A percentile compares a stretch with the other conserved stretches of the same genome.
These are phyloP conservation scores for Globisporangium alternatum DNA, from an alignment of 352 stramenopile species.

Conservation along the genomic window DNA sequence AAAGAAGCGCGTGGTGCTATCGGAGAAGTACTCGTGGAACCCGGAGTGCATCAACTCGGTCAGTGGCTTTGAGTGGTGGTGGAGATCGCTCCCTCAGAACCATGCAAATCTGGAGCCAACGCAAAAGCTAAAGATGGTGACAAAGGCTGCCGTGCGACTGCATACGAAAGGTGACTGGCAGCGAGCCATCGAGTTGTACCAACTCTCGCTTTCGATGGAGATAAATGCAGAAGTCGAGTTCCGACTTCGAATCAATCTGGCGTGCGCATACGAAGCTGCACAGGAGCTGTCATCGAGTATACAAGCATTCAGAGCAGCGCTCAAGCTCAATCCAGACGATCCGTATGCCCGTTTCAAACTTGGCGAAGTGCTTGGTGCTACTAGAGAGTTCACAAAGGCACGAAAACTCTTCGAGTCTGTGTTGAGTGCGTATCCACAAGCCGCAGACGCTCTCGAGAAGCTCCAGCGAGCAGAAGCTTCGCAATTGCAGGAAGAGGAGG, in stretches of 20 bases:
- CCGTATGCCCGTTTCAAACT: slow-evolving; percentile 63
- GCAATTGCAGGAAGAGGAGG: slow-evolving; percentile 25
- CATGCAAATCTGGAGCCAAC: slow-evolving; percentile 58
- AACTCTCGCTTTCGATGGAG: slow-evolving; percentile 52
- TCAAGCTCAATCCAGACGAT: slow-evolving; percentile 43
- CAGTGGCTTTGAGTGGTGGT: slow-evolving; percentile 82
- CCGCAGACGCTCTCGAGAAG: slow-evolving; percentile 37
- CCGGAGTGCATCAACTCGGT: slow-evolving; percentile 74
- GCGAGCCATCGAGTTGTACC: slow-evolving; percentile 68
- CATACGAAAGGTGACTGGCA: slow-evolving; percentile 63
- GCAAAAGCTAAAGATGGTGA: slow-evolving; percentile 80
- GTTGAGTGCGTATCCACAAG: slow-evolving; percentile 46
- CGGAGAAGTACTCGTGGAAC: slow-evolving; percentile 70
- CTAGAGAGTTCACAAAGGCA: slow-evolving; percentile 40
- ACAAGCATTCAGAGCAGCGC: slow-evolving; percentile 39
- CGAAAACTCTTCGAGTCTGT: slow-evolving; percentile 36
- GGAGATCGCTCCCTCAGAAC: slow-evolving; percentile 63
- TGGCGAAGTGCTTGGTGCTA: slow-evolving; percentile 36
- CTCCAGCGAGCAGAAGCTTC: slow-evolving; percentile 27
- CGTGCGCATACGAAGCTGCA: slow-evolving; percentile 51
- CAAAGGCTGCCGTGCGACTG: slow-evolving; percentile 63
- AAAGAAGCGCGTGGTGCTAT: slow-evolving; percentile 39
- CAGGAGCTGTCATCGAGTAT: slow-evolving; percentile 35
- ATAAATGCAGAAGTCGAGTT: slow-evolving; percentile 59
- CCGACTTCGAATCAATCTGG: slow-evolving; percentile 65